A percentile compares a stretch with the other conserved stretches of the same genome.
phyloP scores from a whole-genome alignment of 768 basidiomycete species.

The Boletus reticulatus region DNA sequence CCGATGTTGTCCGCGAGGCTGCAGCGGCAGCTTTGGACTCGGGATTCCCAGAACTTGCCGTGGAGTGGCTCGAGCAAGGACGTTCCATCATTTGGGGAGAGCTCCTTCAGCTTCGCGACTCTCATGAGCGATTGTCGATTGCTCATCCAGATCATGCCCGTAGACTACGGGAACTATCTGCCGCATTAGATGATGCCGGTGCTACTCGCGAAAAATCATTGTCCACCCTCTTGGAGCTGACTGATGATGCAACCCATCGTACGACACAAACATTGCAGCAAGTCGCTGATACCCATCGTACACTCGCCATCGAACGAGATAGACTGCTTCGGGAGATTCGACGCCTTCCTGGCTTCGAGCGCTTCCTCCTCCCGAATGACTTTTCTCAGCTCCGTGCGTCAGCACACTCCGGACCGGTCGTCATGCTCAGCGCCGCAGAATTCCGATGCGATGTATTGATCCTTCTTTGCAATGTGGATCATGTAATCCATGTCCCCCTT shows the following conservation, averaged over 20 bases:
- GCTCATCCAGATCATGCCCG: no score
- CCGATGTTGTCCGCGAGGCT: no score
- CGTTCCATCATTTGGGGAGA: constrained; percentile 10
- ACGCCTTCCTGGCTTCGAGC: constrained; percentile 1
- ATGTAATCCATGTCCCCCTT: constrained; percentile 5
- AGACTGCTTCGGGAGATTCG: neutral
- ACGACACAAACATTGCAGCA: neutral
- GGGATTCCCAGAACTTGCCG: constrained; percentile 1
- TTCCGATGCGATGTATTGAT: constrained; percentile 33
- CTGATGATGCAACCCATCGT: neutral
- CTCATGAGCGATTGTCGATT: no score
- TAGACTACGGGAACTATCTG: no score
- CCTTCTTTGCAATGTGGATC: neutral
- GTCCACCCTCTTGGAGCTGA: neutral
- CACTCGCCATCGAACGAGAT: constrained; percentile 1
- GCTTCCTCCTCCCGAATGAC: neutral
- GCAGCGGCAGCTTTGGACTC: constrained; percentile 15
- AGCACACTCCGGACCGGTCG: neutral
- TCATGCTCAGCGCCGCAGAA: neutral
- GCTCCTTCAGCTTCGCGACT: no score
- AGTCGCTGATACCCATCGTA: neutral
- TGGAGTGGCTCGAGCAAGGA: constrained; percentile 18
- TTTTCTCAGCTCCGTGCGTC: neutral
- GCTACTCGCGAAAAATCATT: neutral
- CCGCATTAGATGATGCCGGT: neutral